A percentile compares a stretch with the other conserved stretches of the same genome.
Evolutionary conservation across 805 yeast genomes (phyloP).

Genomic region (Saccharomycopsis lassenensis): DNA sequence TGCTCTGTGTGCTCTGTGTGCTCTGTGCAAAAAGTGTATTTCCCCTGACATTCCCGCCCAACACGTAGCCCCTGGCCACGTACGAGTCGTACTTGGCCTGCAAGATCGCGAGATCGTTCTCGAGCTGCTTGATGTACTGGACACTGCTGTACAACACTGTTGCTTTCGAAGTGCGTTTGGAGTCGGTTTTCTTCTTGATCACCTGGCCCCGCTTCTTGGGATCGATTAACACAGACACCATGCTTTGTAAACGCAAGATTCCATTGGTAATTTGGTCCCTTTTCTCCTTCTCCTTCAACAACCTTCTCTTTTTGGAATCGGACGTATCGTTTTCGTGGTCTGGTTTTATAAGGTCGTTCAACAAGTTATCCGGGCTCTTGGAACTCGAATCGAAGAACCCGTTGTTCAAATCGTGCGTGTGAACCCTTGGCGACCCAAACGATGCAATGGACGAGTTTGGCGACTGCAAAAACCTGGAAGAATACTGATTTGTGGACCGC

Average conservation of each 20-base stretch:
- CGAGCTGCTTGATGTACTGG: slow-evolving; percentile 7
- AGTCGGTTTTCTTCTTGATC: not conserved
- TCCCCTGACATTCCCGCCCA: no score
- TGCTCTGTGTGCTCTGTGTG: no score
- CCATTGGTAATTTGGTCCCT: slow-evolving; percentile 13
- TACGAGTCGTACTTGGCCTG: slow-evolving; percentile 2
- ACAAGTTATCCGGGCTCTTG: no score
- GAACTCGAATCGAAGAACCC: not conserved
- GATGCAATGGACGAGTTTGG: not conserved
- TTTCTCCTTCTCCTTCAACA: slow-evolving; percentile 10
- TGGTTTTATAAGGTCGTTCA: no score
- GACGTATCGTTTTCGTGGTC: not conserved
- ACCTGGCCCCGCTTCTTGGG: not conserved
- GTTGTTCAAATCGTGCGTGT: not conserved
- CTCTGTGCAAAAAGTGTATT: no score
- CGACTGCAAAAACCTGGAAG: not conserved
- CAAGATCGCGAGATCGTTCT: slow-evolving; percentile 4
- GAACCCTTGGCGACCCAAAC: not conserved
- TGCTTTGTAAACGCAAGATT: slow-evolving; percentile 16
- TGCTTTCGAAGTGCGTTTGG: slow-evolving; percentile 12
- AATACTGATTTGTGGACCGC: not conserved
- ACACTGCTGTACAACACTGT: slow-evolving; percentile 6
- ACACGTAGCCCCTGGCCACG: slow-evolving; percentile 3
- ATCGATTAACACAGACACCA: slow-evolving; percentile 7
- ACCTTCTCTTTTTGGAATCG: slow-evolving; percentile 4